Percentiles rank a stretch among this genome's conserved stretches.
phyloP scores from a whole-genome alignment of 2,329 filamentous ascomycete genomes.

The Clonostachys rhizophaga region DNA sequence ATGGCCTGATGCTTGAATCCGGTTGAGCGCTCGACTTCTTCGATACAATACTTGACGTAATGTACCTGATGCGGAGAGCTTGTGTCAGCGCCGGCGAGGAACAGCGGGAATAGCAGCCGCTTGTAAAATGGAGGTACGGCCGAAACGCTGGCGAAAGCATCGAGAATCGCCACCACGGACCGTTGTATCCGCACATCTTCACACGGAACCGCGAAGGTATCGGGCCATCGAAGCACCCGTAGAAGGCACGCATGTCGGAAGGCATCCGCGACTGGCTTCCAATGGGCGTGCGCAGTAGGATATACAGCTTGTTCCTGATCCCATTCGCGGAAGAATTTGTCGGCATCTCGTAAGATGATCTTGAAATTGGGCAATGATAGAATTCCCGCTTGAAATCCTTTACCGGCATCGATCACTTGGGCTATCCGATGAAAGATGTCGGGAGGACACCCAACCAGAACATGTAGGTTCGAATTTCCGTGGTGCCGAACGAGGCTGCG shows the following conservation, averaged over 20 bases:
- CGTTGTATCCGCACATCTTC: constrained; percentile 10
- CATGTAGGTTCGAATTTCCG: constrained; percentile 13
- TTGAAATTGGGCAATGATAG: constrained; percentile 6
- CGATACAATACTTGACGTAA: constrained; percentile 13
- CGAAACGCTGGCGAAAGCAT: constrained; percentile 13
- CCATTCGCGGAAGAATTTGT: constrained; percentile 15
- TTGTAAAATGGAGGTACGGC: constrained; percentile 15
- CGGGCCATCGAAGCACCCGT: constrained; percentile 14
- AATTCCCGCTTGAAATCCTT: constrained; percentile 5
- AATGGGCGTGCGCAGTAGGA: constrained; percentile 15
- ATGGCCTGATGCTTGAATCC: constrained; percentile 15
- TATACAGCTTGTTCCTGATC: constrained; percentile 13
- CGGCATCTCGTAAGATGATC: constrained; percentile 7
- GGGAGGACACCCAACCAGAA: constrained; percentile 16
- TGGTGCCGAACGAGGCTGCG: constrained; percentile 13
- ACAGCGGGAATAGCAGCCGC: constrained; percentile 16
- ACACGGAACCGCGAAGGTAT: constrained; percentile 15
- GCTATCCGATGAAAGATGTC: constrained; percentile 15
- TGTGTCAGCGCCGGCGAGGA: constrained; percentile 16
- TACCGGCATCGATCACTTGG: constrained; percentile 12
- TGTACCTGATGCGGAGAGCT: constrained; percentile 13
- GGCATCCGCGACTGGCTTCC: constrained; percentile 17
- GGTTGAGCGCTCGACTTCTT: constrained; percentile 13
- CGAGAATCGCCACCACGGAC: constrained; percentile 14
- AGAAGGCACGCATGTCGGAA: constrained; percentile 20